Evolutionary conservation across 768 basidiomycete genomes (phyloP).

Genomic region (Serendipita sp.): DNA sequence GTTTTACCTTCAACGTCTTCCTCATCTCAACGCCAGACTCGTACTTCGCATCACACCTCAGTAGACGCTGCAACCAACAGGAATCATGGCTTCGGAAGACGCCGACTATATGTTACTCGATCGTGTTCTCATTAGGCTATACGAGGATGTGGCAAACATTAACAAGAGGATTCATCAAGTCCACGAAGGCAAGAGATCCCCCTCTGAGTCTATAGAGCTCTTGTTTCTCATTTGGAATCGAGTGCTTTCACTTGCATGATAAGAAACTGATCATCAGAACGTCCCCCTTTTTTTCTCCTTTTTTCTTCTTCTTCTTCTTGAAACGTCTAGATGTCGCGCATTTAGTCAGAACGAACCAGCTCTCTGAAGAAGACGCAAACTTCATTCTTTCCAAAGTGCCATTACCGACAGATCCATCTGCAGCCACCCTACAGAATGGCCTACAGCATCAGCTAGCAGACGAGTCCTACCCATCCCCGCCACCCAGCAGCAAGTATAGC

Average conservation of each 20-base stretch:
- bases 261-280: too few relatives aligned
- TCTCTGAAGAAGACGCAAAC: neutral
- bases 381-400: slow-evolving; percentile 2
- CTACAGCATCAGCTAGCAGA: too few relatives aligned
- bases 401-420: neutral
- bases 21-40: neutral
- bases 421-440: neutral
- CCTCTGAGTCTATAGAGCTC: neutral
- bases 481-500: neutral
- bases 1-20: neutral
- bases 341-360: neutral
- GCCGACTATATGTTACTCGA: neutral
- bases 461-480: neutral
- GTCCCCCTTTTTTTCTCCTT: too few relatives aligned
- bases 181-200: neutral
- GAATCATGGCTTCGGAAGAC: neutral
- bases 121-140: neutral
- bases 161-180: slow-evolving; percentile 3
- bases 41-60: neutral
- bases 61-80: neutral
- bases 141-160: slow-evolving; percentile 3
- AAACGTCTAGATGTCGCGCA: neutral
- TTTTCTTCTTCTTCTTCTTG: too few relatives aligned
- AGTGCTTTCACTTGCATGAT: too few relatives aligned
- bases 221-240: neutral